Conservation (phyloP, 2,329 filamentous ascomycete genomes). For the Fusarium foetens region DNA sequence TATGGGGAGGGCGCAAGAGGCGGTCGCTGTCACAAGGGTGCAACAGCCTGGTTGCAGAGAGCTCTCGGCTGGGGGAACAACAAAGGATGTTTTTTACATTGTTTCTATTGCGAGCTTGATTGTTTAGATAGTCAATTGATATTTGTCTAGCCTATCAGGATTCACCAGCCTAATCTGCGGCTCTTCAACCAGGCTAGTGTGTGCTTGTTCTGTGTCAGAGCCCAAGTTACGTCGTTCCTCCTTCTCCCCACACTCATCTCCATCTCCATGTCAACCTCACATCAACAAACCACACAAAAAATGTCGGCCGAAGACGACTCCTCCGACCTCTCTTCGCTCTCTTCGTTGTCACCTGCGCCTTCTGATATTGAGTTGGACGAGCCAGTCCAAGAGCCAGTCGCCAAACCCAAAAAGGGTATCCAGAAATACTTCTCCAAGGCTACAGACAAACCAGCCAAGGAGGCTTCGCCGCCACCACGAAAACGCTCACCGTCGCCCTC, state of each 20-base stretch:
- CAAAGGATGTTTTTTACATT: conserved; percentile 20
- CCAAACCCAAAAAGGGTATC: conserved; percentile 66
- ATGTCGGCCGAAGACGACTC: conserved; percentile 71
- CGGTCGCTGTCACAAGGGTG: background rate
- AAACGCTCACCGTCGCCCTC: conserved; percentile 89
- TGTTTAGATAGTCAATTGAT: conserved; percentile 39
- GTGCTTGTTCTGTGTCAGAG: conserved; percentile 44
- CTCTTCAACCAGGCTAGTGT: conserved; percentile 46
- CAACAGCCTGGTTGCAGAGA: background rate
- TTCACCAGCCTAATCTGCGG: conserved; percentile 47
- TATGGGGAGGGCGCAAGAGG: background rate
- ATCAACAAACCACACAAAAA: conserved; percentile 47
- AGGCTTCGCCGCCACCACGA: conserved; percentile 72
- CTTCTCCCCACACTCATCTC: conserved; percentile 48
- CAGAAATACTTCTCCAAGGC: conserved; percentile 74
- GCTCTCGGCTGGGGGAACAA: background rate
- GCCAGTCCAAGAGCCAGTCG: conserved; percentile 48
- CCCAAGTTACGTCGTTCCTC: conserved; percentile 46
- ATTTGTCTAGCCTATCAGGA: conserved; percentile 47
- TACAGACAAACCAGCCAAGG: conserved; percentile 62
- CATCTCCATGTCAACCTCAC: conserved; percentile 40
- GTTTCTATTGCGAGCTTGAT: conserved; percentile 26
- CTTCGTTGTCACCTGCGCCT: conserved; percentile 58
- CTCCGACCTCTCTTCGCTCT: conserved; percentile 70
- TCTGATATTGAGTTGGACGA: conserved; percentile 63